Base-by-base conservation (phyloP, 2,329 filamentous ascomycete genomes). In the Plectosphaerella cucumerina region DNA sequence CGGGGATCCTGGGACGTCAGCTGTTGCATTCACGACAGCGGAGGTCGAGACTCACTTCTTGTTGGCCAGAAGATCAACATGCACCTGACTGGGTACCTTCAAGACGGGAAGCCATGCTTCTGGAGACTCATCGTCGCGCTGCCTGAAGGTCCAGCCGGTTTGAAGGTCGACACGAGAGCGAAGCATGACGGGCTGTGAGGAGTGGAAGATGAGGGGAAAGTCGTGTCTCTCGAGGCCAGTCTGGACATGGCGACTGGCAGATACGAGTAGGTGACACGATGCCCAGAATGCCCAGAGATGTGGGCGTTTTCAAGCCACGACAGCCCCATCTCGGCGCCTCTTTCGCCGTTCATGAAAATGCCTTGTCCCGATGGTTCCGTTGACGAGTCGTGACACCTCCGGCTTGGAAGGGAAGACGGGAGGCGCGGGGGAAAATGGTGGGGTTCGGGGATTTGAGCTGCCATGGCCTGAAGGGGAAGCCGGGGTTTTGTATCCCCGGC, bases 1-100 rank as follows among this genome's bases (percentile, higher is more conserved):
- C 77, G 6, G 69, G 65, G 47, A 80, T 78, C 33, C 70, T 72
- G 35, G 17, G 4, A 6, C n/a, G n/a, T n/a, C n/a, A n/a, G 10
- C 5, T 43, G 41, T 53, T 39, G 35, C 8, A n/a, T 6, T 9
- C 14, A 18, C 14, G 26, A 44, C 23, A 6, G 14, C 26, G 22
- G 22, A n/a, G n/a, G 17, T 26, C 20, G 31, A 26, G 17, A 35
- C 11, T 11, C 60, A 70, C 67, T 62, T 64, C 8, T 65, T 61
- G 48, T 69, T 66, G 11, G 62, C 65, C 18, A 70, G 43, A 6
- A 73, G 60, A 47, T 72, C 70, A 12, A 69, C 53, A 46, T 73
- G 70, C 31, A 72, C 59, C 49, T 69, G 63, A 21, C 60, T 69
- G 33, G 70, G 70, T 14, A 72, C 59, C 2, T 53, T 60, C 15